Conservation (phyloP, 192 early-diverging fungal species). For the Cetraspora pellucida region DNA sequence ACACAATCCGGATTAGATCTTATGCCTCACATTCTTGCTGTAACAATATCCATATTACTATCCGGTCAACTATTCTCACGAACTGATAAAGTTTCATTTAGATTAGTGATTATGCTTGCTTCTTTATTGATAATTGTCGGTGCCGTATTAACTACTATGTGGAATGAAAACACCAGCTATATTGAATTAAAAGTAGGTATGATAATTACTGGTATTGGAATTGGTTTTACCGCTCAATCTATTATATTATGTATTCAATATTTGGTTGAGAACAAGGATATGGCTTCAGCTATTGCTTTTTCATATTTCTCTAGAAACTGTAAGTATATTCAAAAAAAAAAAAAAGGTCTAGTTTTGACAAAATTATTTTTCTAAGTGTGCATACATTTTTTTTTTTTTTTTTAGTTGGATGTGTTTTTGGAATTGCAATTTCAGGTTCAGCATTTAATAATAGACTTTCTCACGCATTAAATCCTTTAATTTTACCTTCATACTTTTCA, state of each 20-base stretch:
- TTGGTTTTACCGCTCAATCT: neutral
- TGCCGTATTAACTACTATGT: neutral
- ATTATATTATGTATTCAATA: neutral
- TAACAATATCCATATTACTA: neutral
- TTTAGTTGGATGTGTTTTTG: neutral
- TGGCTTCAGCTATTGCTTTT: neutral
- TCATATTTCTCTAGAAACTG: neutral
- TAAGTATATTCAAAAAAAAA: neutral
- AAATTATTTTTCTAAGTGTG: neutral
- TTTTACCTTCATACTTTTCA: too few species aligned
- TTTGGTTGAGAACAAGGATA: neutral
- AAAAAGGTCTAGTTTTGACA: neutral
- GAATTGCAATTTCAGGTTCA: neutral
- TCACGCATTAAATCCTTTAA: too few species aligned
- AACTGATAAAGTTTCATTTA: neutral
- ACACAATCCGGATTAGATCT: neutral
- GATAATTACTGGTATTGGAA: neutral
- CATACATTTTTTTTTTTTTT: neutral
- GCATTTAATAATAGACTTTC: too few species aligned
- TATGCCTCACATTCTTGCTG: neutral
- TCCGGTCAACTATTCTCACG: neutral
- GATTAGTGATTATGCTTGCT: neutral
- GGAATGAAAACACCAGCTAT: neutral
- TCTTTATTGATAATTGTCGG: neutral
- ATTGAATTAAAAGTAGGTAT: neutral